These are phyloP conservation scores for Spongispora temasekensis DNA, from an alignment of 1,284 basidiomycete genomes.

Conservation along the genomic window DNA sequence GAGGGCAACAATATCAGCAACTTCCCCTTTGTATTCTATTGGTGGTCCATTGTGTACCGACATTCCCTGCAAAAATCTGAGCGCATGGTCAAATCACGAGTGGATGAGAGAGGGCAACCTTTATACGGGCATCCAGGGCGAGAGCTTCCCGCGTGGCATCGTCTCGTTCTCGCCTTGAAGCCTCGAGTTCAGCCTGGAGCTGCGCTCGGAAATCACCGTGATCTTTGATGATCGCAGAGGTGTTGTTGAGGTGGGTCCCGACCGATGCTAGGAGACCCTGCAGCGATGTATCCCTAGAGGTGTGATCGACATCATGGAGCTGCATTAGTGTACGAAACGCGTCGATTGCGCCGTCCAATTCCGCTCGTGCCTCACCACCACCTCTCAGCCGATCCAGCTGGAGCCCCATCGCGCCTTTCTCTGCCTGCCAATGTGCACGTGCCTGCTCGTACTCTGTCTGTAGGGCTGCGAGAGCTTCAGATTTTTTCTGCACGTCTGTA, in stretches of 20 bases:
- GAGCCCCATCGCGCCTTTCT: constrained; percentile 52
- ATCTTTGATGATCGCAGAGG: constrained; percentile 52
- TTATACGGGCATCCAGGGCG: constrained; percentile 44
- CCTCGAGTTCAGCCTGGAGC: constrained; percentile 58
- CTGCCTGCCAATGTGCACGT: constrained; percentile 54
- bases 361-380: constrained; percentile 40
- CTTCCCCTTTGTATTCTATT: constrained; percentile 51
- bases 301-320: constrained; percentile 53
- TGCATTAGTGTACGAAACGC: constrained; percentile 52
- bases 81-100: constrained; percentile 3
- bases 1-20: constrained; percentile 57
- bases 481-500: constrained; percentile 44
- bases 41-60: constrained; percentile 33
- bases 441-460: constrained; percentile 55
- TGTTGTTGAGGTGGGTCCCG: constrained; percentile 53
- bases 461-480: constrained; percentile 52
- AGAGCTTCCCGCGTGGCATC: constrained; percentile 48
- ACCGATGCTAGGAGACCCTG: constrained; percentile 53
- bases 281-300: constrained; percentile 53
- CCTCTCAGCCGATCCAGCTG: constrained; percentile 43
- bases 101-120: constrained; percentile 37
- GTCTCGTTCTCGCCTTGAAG: constrained; percentile 55
- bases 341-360: constrained; percentile 51
- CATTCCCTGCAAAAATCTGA: constrained; percentile 22
- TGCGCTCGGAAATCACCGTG: constrained; percentile 48